Evolutionary conservation across 1,284 basidiomycete species (phyloP).

Genomic region (Fomitopsis betulina): DNA sequence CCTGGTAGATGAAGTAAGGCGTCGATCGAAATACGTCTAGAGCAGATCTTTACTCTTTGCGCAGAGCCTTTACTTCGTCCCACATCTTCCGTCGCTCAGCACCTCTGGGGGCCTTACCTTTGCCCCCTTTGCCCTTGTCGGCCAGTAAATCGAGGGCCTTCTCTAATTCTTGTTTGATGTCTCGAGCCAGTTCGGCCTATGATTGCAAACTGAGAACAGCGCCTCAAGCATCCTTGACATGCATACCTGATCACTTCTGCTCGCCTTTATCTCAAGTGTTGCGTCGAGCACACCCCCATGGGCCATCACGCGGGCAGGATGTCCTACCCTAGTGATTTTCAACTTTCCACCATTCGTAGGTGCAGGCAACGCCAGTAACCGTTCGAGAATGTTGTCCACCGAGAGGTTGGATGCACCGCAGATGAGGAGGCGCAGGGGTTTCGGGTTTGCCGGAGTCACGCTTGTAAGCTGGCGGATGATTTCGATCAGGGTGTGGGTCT

Average conservation of each 20-base stretch:
- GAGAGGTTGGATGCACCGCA: constrained; percentile 92
- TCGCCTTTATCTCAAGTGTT: constrained; percentile 87
- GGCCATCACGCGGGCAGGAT: constrained; percentile 89
- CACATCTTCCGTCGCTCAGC: constrained; percentile 84
- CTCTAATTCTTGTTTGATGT: constrained; percentile 84
- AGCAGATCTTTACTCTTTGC: constrained; percentile 72
- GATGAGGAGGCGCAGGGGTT: constrained; percentile 63
- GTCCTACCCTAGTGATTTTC: constrained; percentile 79
- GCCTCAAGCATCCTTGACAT: background rate
- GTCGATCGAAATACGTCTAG: background rate
- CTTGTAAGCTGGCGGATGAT: constrained; percentile 80
- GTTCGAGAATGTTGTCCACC: constrained; percentile 86
- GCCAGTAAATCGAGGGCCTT: constrained; percentile 60
- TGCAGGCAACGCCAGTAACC: constrained; percentile 61
- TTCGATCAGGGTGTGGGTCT: constrained; percentile 90
- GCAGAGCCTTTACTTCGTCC: constrained; percentile 85
- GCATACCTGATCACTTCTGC: constrained; percentile 67
- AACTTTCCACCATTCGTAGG: constrained; percentile 40
- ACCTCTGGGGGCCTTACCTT: constrained; percentile 68
- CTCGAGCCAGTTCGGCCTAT: constrained; percentile 71
- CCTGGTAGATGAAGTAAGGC: constrained; percentile 33
- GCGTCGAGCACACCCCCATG: constrained; percentile 63
- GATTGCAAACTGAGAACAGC: background rate
- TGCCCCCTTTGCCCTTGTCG: constrained; percentile 75
- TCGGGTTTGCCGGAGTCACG: constrained; percentile 40